Evolutionary conservation across 129 eudicot species (phyloP).

Genomic region (Glebionis coronaria): DNA sequence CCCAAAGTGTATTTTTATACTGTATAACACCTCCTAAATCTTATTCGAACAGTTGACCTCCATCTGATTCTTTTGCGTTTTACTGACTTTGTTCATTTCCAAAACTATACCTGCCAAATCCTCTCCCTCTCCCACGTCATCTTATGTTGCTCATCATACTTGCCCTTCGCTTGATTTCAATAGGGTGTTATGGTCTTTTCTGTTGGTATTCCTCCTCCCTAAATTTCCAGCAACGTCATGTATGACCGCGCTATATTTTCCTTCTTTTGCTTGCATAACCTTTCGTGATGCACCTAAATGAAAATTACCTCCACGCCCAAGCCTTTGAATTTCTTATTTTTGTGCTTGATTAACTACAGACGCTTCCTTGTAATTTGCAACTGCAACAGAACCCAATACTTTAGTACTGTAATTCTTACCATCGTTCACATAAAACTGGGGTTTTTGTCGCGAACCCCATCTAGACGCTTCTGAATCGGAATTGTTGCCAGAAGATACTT

Average conservation of each 20-base stretch:
- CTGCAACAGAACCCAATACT: conserved; percentile 89
- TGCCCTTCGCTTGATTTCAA: conserved; percentile 32
- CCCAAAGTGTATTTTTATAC: no score
- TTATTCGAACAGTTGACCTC: no score
- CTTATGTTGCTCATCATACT: conserved; percentile 15
- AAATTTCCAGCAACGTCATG: conserved; percentile 26
- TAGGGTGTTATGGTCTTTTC: conserved; percentile 45
- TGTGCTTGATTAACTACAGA: conserved; percentile 57
- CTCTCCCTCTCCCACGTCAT: conserved; percentile 29
- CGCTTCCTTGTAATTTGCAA: conserved; percentile 71
- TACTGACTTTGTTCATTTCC: conserved; percentile 8
- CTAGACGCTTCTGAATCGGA: no score
- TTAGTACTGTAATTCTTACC: conserved; percentile 94
- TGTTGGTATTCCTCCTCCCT: conserved; percentile 27
- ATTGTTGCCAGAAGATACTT: no score
- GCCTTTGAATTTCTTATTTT: conserved; percentile 68
- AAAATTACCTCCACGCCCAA: conserved; percentile 88
- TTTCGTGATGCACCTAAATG: conserved; percentile 62
- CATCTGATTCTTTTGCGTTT: conserved; percentile 11
- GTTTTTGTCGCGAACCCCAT: no score
- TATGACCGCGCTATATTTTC: conserved; percentile 24
- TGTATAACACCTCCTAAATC: no score
- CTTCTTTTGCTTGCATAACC: conserved; percentile 42
- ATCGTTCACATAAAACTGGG: no score
- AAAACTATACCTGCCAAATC: conserved; percentile 33